A percentile compares a stretch with the other conserved stretches of the same genome.
phyloP scores from a whole-genome alignment of 2,329 filamentous ascomycete species.

The Ramichloridium luteum region DNA sequence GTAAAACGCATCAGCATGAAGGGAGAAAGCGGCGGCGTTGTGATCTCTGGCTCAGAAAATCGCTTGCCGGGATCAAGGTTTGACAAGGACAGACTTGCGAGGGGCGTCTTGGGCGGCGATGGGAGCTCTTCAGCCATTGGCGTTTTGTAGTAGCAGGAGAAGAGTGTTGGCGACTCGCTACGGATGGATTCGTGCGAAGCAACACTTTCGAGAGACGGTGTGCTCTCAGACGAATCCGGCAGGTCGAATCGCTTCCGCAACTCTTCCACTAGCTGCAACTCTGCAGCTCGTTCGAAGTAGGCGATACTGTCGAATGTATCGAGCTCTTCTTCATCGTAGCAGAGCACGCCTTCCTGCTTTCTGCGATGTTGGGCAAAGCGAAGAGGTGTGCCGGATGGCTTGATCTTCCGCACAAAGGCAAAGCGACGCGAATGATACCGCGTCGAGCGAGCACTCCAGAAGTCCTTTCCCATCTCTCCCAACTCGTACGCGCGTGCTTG shows the following conservation, averaged over 20 bases:
- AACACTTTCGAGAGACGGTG: too few relatives aligned
- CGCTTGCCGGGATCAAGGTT: too few relatives aligned
- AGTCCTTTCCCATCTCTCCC: slow-evolving; percentile 32
- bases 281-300: slow-evolving; percentile 9
- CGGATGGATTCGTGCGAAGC: too few relatives aligned
- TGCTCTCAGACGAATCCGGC: too few relatives aligned
- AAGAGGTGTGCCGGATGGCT: slow-evolving; percentile 27
- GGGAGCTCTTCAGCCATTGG: slow-evolving; percentile 6
- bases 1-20: too few relatives aligned
- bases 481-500: slow-evolving; percentile 27
- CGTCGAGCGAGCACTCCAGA: slow-evolving; percentile 28
- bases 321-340: slow-evolving; percentile 27
- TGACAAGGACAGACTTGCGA: too few relatives aligned
- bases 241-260: slow-evolving; percentile 11
- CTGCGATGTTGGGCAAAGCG: slow-evolving; percentile 31
- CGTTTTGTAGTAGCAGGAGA: slow-evolving; percentile 18
- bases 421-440: slow-evolving; percentile 30
- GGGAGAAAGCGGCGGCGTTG: too few relatives aligned
- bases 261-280: slow-evolving; percentile 8
- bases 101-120: slow-evolving; percentile 12
- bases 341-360: slow-evolving; percentile 3
- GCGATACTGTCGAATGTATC: slow-evolving; percentile 27
- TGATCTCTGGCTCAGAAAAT: too few relatives aligned
- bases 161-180: too few relatives aligned
- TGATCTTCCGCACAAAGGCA: slow-evolving; percentile 32